Base-by-base conservation (phyloP, 1,284 basidiomycete species). In the Rhodofomes roseus region DNA sequence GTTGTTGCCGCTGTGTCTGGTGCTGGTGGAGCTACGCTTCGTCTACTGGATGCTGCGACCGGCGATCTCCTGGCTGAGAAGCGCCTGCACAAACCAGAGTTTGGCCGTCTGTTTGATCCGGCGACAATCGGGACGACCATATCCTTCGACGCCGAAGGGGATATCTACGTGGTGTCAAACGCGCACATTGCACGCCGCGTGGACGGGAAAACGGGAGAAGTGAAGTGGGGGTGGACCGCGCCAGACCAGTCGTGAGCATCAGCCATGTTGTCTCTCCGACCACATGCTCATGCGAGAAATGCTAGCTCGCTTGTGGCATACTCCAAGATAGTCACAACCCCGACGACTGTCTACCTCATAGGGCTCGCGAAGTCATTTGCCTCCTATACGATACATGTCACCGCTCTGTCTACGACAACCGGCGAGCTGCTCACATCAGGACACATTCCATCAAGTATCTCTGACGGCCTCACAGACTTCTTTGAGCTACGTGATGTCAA, bases 1-100 rank as follows among this genome's bases (percentile, higher is more conserved):
- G 92, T 77, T 50, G 75, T 95, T 25, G 82, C 88, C 23, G 76
- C 88, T 7, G 76, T 96, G 27, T 95, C 93, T 31, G 93, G 93
- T 12, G 78, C 85, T 2, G 85, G 86, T 3, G 91, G 87, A 2
- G 78, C 89, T 7, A 88, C 79, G 0, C 77, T 92, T n/a, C 85
- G 93, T 22, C 73, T 86, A 12, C 88, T 93, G 67, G 85, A 93
- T 51, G 75, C 79, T 8, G 68, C 76, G 2, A 87, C 83, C 0
- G 95, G 95, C 0, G 70, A 81, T 50, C 77, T 95, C n/a, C 62
- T 89, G 1, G 80, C 87, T 66, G 93, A 96, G 72, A 79, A 77
- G 46, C 77, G 76, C 14, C 70, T 94, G 1, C 85, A 90, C 55
- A 64, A 72, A 16, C 79, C 78, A 0, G 64, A 72, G 12, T 59